Evolutionary conservation across 83 land plant species (phyloP).

Genomic region (Picea mariana): DNA sequence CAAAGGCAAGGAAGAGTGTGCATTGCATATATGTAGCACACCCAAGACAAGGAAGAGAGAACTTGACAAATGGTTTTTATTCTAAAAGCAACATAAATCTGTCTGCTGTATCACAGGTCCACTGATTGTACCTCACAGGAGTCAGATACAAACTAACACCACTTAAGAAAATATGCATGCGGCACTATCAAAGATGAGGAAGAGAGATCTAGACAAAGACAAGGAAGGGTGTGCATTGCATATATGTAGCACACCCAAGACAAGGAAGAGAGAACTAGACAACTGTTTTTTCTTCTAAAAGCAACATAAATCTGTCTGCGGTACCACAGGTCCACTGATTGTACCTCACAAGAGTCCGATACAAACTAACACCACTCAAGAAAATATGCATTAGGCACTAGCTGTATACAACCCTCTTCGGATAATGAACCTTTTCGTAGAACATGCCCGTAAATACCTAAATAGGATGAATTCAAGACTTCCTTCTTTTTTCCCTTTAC

Average conservation of each 20-base stretch:
- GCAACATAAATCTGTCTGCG: background rate
- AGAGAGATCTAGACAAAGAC: too few species aligned
- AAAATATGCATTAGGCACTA: background rate
- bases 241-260: background rate
- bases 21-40: too few species aligned
- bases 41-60: background rate
- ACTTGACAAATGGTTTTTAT: background rate
- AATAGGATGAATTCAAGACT: too few species aligned
- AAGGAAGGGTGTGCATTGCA: too few species aligned
- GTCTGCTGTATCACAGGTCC: background rate
- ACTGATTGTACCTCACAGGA: background rate
- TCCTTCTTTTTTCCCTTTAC: too few species aligned
- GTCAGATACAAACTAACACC: background rate
- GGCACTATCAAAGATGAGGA: background rate
- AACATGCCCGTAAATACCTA: too few species aligned
- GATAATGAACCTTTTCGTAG: too few species aligned
- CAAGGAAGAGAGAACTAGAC: background rate
- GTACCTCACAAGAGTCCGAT: background rate
- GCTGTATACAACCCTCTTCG: too few species aligned
- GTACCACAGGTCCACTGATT: background rate
- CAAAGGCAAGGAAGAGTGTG: background rate
- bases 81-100: background rate
- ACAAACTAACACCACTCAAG: background rate
- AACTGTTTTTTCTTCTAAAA: background rate
- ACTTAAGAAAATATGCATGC: background rate